Evolutionary conservation across 2,329 filamentous ascomycete species (phyloP), one percentile per base, ranked within the genome.

Genomic region (Colletotrichum theobromicola): DNA sequence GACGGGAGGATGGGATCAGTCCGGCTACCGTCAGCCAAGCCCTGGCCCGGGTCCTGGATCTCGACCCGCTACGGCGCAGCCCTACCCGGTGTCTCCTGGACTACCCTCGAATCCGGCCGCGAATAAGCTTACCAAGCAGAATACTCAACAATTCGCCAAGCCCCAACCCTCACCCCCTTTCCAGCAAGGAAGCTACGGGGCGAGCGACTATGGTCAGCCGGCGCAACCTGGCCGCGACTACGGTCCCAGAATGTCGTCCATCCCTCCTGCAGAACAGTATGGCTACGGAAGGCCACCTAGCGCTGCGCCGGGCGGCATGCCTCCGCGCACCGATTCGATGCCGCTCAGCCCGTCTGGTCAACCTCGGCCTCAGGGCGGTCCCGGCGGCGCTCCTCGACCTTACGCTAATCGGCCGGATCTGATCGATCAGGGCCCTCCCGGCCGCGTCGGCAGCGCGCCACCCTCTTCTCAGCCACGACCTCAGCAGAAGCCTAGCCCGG

Each of bases 1-100:
- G 13, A 88, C 87, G 12, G 82, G 83, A 18, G 86, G 87, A 21
- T 89, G 85, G 84, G 85, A 87, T 34, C 82, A 83, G 21, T 87
- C 81, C 4, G 85, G 82, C 2, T 87, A 88, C 75, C 82, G 85
- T 32, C 82, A 85, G 63, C 79, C 82, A 15, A 87, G 81, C 76
- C 86, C 83, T 76, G 86, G 80, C 77, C 86, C 83, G 76, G 86
- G 80, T 77, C 83, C 75, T 18, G 16, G 50, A 42, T 62, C 61
- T 34, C 55, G 79, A 57, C 80, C 81, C 58, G 77, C 79, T 30
- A 81, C 82, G 70, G 67, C 77, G 26, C 80, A 81, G 61, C 72
- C 77, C 2, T 78, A 78, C 46, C 70, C 77, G 64, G 79, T 46
- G 55, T 75, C 80, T 8, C 79, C 82, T 18, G 80, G 83, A 9